Evolutionary conservation across 202 grass and related monocot genomes (phyloP).

Genomic region (Dendrocalamus latiflorus): DNA sequence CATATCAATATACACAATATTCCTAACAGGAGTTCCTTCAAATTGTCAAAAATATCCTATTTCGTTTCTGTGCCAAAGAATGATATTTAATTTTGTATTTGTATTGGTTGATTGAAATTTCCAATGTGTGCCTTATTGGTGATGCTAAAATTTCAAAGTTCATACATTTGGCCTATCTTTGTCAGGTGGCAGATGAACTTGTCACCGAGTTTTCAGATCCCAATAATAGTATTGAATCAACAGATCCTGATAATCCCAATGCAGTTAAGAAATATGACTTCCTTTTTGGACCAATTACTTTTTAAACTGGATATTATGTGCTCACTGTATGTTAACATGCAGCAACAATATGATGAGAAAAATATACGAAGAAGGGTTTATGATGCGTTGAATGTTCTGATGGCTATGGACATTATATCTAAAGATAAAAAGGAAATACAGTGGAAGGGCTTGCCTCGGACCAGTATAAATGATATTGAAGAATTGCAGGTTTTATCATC

Average conservation of each 20-base stretch:
- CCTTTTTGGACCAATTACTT: background rate
- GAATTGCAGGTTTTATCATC: conserved; percentile 70
- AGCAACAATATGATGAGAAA: conserved; percentile 99
- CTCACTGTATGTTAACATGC: conserved; percentile 34
- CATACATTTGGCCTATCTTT: background rate
- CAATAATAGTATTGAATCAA: conserved; percentile 52
- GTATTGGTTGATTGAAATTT: background rate
- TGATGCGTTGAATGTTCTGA: conserved; percentile 96
- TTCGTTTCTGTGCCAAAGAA: background rate
- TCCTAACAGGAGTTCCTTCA: no score
- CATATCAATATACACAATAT: no score
- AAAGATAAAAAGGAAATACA: conserved; percentile 99
- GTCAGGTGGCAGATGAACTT: conserved; percentile 96
- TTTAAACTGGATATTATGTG: background rate
- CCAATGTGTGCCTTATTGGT: no score
- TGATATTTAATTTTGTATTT: background rate
- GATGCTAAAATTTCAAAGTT: background rate
- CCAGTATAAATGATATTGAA: conserved; percentile 92
- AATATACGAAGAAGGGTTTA: no score
- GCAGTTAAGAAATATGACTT: conserved; percentile 47
- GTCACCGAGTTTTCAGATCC: conserved; percentile 82
- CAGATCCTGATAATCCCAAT: conserved; percentile 62
- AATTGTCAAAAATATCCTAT: background rate
- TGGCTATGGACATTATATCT: conserved; percentile 99
- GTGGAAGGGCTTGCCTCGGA: conserved; percentile 96